Base-by-base conservation (phyloP, 2,329 filamentous ascomycete genomes). In the Aspergillus sp. region DNA sequence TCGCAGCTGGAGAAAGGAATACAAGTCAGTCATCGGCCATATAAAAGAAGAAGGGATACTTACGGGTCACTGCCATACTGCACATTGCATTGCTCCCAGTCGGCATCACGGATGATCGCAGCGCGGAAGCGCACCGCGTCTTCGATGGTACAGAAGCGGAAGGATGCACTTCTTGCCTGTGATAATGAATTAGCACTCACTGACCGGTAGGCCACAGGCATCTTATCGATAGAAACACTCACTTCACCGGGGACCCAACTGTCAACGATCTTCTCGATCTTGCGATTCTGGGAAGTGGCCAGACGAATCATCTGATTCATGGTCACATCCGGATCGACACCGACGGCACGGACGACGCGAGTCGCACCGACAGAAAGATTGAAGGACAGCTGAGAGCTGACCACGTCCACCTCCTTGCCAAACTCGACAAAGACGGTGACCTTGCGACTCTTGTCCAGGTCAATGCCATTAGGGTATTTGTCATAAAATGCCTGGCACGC, bases 71-170 rank as follows among this genome's bases (percentile, higher is more conserved):
- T 57, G 2, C 70, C 75, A 60, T 76, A 81, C 18, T 68, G 63
- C 54, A 82, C 72, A 20, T 72, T 77, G 68, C 79, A 81, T 18
- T 75, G 73, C 62, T 82, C 78, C 77, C 78, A 83, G 2, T 80
- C 75, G n/a, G 67, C 62, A 45, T 79, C 71, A 18, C 74, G 71
- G 49, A 70, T 57, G 12, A 83, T 68, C 24, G 69, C 58, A 2
- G 71, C 69, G 57, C 75, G 77, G 72, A 84, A 83, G 20, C 70
- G 71, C 16, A 80, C 73, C 0, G 81, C 80, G 55, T 82, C 70
- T 24, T 74, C 71, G 58, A 83, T 79, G 61, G 73, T 79, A 49
- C 72, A 75, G 67, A 84, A 83, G 9, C 80, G 78, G 65, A 82
- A 82, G 31, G 76, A 71, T n/a, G 81, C 75, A 32, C 72, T 77